Conservation (phyloP, 2,329 filamentous ascomycete species). For the Verticillium albo-atrum region DNA sequence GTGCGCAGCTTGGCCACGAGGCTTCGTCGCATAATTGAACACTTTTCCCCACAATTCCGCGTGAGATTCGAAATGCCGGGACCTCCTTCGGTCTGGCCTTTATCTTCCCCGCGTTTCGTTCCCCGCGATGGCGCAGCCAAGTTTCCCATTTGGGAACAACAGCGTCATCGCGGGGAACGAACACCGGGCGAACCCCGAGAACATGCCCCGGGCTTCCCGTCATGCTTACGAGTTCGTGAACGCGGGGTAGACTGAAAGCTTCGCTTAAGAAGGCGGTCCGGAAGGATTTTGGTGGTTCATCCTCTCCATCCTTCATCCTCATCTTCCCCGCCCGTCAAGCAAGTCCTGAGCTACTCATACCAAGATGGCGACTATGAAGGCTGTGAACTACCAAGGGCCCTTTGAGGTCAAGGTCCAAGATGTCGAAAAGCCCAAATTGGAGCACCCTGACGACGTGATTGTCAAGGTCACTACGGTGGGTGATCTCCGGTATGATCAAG, state of each 20-base stretch:
- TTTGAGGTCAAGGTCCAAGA: slow-evolving; percentile 60
- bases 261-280: neutral
- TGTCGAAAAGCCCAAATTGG: slow-evolving; percentile 50
- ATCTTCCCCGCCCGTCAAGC: neutral
- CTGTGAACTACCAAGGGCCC: slow-evolving; percentile 58
- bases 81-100: neutral
- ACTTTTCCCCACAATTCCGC: neutral
- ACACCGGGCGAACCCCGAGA: neutral
- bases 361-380: slow-evolving; percentile 47
- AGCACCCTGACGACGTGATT: slow-evolving; percentile 61
- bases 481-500: neutral
- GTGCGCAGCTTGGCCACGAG: neutral
- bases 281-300: neutral
- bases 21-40: neutral
- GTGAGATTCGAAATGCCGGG: neutral
- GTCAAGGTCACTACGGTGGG: slow-evolving; percentile 61
- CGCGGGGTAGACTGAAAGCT: neutral
- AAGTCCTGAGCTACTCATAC: neutral
- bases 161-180: neutral
- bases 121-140: neutral
- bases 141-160: neutral
- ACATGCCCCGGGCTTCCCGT: neutral
- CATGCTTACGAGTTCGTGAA: neutral
- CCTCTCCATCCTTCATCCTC: neutral
- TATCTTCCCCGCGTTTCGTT: neutral